Percentiles rank a stretch among this genome's conserved stretches.
Conservation (phyloP, 2,329 filamentous ascomycete species). For the Colletotrichum euphorbiae region DNA sequence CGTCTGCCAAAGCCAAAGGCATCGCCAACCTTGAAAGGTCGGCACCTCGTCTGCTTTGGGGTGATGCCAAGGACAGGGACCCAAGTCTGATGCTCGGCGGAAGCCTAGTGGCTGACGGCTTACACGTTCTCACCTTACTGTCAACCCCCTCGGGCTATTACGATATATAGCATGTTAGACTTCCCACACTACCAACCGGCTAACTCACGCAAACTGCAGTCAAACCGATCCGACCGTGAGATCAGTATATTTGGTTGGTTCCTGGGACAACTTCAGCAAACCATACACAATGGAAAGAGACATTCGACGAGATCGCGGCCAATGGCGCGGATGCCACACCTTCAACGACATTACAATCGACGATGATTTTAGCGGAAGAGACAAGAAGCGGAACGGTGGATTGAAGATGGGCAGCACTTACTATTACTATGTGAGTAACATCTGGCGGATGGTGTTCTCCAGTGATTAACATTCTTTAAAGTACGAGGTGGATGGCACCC, state of each 20-base stretch:
- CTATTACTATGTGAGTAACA: constrained; percentile 87
- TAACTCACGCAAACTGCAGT: constrained; percentile 53
- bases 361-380: constrained; percentile 66
- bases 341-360: constrained; percentile 90
- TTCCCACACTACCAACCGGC: constrained; percentile 35
- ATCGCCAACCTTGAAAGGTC: constrained; percentile 22
- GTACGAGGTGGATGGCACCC: constrained; percentile 85
- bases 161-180: constrained; percentile 23
- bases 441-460: not conserved
- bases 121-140: constrained; percentile 32
- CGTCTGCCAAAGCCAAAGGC: constrained; percentile 32
- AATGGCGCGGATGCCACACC: constrained; percentile 89
- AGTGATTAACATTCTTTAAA: constrained; percentile 50
- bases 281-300: constrained; percentile 87
- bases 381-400: constrained; percentile 76
- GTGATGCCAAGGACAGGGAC: constrained; percentile 17
- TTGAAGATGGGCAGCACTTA: constrained; percentile 94
- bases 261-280: constrained; percentile 93
- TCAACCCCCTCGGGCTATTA: constrained; percentile 4
- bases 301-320: constrained; percentile 75
- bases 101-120: constrained; percentile 37
- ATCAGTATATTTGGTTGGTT: constrained; percentile 85
- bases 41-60: constrained; percentile 28
- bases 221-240: constrained; percentile 70
- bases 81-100: constrained; percentile 25